phyloP scores from a whole-genome alignment of 1,139 yeast genomes.

The Insectozyma bohioensis region DNA sequence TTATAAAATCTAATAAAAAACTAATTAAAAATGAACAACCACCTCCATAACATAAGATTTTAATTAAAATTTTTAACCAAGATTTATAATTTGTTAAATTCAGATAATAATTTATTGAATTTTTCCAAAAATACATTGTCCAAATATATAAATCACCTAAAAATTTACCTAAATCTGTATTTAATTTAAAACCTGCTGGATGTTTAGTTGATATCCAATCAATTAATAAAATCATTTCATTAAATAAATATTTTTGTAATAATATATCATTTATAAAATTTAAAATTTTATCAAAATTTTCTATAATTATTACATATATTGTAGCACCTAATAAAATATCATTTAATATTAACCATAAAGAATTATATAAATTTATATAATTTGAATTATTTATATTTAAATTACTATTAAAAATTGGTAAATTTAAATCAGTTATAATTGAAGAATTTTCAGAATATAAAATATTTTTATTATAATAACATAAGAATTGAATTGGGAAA shows the following conservation, averaged over 20 bases:
- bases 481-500: conserved; percentile 78
- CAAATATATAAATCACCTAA: conserved; percentile 84
- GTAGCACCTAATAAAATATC: conserved; percentile 78
- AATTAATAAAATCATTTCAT: conserved; percentile 48
- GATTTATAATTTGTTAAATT: not conserved
- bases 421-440: conserved; percentile 26
- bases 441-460: conserved; percentile 26
- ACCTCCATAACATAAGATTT: conserved; percentile 42
- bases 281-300: conserved; percentile 39
- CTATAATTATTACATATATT: conserved; percentile 49
- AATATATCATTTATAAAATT: conserved; percentile 35
- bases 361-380: conserved; percentile 85
- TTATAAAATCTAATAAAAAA: conserved; percentile 60
- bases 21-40: conserved; percentile 75
- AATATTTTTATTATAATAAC: conserved; percentile 40
- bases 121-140: conserved; percentile 75
- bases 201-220: conserved; percentile 74
- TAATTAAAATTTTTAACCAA: conserved; percentile 13
- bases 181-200: conserved; percentile 93
- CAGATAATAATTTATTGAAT: not conserved
- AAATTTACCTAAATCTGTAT: conserved; percentile 81
- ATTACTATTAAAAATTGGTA: conserved; percentile 39
- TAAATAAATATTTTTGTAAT: conserved; percentile 30
- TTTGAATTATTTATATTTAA: conserved; percentile 57
- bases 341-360: conserved; percentile 82